A percentile compares a stretch with the other conserved stretches of the same genome.
These are phyloP conservation scores for Trichoderma atrobrunneum DNA, from an alignment of 2,329 filamentous ascomycete species.

Conservation along the genomic window DNA sequence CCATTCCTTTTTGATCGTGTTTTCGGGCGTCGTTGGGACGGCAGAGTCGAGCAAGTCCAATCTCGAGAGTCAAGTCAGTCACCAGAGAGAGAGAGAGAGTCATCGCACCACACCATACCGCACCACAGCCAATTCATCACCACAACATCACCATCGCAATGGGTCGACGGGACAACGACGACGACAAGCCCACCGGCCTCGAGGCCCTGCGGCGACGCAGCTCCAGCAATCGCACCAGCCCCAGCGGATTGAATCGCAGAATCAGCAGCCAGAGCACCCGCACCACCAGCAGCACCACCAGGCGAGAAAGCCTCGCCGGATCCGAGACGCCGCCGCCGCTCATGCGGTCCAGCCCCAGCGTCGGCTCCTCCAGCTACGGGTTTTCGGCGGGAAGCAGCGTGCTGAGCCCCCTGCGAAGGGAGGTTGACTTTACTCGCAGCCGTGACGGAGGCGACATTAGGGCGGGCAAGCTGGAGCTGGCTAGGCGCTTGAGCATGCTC, in stretches of 20 bases:
- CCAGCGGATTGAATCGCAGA: conserved; percentile 14
- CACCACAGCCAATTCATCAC: not conserved
- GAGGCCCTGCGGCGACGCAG: conserved; percentile 22
- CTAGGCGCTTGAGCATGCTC: conserved; percentile 40
- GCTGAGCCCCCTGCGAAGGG: conserved; percentile 33
- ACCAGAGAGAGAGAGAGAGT: no score
- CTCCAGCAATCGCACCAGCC: conserved; percentile 19
- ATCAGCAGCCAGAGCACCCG: conserved; percentile 23
- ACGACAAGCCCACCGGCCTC: conserved; percentile 9
- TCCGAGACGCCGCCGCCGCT: conserved; percentile 26
- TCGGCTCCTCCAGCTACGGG: conserved; percentile 32
- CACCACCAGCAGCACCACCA: conserved; percentile 18
- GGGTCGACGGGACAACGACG: conserved; percentile 15
- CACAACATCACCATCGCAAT: not conserved
- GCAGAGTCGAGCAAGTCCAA: conserved; percentile 7
- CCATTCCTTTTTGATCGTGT: not conserved
- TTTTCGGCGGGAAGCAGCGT: conserved; percentile 31
- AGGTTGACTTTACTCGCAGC: conserved; percentile 25
- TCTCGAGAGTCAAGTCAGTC: not conserved
- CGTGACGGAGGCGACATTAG: conserved; percentile 26
- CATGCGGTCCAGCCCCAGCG: conserved; percentile 34
- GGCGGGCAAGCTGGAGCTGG: conserved; percentile 43
- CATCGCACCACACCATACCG: not conserved
- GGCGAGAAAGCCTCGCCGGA: conserved; percentile 17
- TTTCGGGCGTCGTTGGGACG: not conserved